Base-by-base conservation (phyloP, 768 basidiomycete species). In the Rhizopogon vulgaris region DNA sequence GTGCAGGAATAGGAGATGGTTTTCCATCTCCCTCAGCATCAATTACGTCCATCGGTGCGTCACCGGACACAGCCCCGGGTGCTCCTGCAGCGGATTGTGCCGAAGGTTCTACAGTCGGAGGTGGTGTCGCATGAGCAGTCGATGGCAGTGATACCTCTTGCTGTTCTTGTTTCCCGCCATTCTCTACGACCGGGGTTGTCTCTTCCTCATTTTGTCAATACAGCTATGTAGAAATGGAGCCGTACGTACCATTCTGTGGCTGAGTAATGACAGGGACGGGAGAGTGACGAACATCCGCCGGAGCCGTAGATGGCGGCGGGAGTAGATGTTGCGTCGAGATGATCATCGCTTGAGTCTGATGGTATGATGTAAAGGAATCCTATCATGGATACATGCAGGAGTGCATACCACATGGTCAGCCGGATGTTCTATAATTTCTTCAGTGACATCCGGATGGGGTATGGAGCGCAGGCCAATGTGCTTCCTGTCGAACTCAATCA, bases 401-500 rank as follows among this genome's bases (percentile, higher is more conserved):
- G 28, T 10, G 59, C 76, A 59, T 63, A 83, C 81, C 53, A 81
- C 72, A 61, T 73, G 76, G 56, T 84, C 80, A 11, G 62, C 66
- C 38, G 74, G 71, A 58, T 77, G 79, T 36, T 78, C 77, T 22
- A 84, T 73, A 37, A 89, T 84, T 57, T 91, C 90, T 51, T 93
- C 90, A 4, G 87, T 84, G 25, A 89, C 78, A 54, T 84, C 79
- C 10, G 76, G 69, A 45, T 73, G 74, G 32, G 76, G 79, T n/a
- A 74, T 68, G 32, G 77, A 68, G 22, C 67, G 71, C 51, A 78
- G 62, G 10, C 78, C 77, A 15, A 73, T 67, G 24, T 79, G 75
- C 66, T 94, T 93, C 57, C 78, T 76, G 27, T 91, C 85, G 60
- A 94, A 96, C 55, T 96, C 88, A 52, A 99, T 85, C 37, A 94